phyloP scores from a whole-genome alignment of 257 asterid species.

The Scutellaria barbata region DNA sequence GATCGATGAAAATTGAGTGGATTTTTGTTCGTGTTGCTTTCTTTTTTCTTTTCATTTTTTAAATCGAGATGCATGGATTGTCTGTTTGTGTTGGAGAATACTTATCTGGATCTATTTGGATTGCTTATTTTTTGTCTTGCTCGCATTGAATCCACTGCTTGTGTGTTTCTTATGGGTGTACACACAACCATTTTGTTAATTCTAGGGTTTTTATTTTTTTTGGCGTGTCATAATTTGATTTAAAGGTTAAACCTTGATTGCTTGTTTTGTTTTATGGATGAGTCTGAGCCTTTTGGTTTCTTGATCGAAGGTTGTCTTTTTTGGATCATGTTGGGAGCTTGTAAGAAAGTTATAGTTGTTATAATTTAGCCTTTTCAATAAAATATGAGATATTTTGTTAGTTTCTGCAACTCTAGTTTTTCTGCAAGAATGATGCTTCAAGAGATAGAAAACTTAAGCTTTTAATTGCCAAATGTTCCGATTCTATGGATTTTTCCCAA shows the following conservation, averaged over 20 bases:
- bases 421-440: constrained; percentile 18
- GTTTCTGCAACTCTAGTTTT: neutral
- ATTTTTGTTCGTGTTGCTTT: constrained; percentile 10
- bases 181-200: neutral
- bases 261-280: constrained; percentile 25
- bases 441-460: neutral
- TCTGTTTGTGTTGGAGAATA: constrained; percentile 20
- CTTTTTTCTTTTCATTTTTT: neutral
- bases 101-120: constrained; percentile 19
- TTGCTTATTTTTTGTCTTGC: constrained; percentile 19
- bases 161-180: neutral
- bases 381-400: neutral
- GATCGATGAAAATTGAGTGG: constrained; percentile 28
- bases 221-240: constrained; percentile 17
- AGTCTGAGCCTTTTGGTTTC: constrained; percentile 23
- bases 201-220: neutral
- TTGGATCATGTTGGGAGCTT: neutral
- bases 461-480: neutral
- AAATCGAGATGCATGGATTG: neutral
- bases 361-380: constrained; percentile 9
- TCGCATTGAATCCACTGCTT: constrained; percentile 11
- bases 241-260: constrained; percentile 21
- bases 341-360: neutral
- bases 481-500: neutral
- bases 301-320: neutral